A percentile compares a stretch with the other conserved stretches of the same genome.
Evolutionary conservation across 2,329 filamentous ascomycete species (phyloP).

Genomic region (Colletotrichum sp.): DNA sequence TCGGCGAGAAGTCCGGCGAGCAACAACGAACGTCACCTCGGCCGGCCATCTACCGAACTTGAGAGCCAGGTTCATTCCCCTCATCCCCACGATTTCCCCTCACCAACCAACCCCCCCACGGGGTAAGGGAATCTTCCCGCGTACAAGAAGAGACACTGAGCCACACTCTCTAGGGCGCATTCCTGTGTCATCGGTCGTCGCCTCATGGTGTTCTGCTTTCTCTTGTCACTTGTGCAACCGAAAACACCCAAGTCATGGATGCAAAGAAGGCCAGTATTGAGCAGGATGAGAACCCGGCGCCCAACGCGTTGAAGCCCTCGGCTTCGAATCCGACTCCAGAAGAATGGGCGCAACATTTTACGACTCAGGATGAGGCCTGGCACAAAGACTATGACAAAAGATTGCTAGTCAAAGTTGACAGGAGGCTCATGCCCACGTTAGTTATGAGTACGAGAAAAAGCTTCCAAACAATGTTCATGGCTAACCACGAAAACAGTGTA

Average conservation of each 20-base stretch:
- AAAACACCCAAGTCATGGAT: neutral
- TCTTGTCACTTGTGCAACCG: neutral
- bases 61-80: neutral
- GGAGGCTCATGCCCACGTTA: slow-evolving; percentile 52
- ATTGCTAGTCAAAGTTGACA: slow-evolving; percentile 55
- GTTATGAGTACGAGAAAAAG: slow-evolving; percentile 45
- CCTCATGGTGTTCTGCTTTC: neutral
- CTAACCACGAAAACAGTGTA: neutral
- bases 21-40: neutral
- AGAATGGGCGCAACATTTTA: slow-evolving; percentile 13
- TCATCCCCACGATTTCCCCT: slow-evolving; percentile 1
- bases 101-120: neutral
- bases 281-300: slow-evolving; percentile 3
- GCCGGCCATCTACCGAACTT: slow-evolving; percentile 4
- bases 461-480: neutral
- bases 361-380: slow-evolving; percentile 6
- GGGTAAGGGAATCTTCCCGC: neutral
- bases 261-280: slow-evolving; percentile 4
- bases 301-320: neutral
- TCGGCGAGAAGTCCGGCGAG: neutral
- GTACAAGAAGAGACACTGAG: neutral
- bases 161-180: neutral
- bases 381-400: slow-evolving; percentile 10
- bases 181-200: neutral
- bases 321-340: slow-evolving; percentile 3